Base-by-base conservation (phyloP, 2,329 filamentous ascomycete species). In the Pseudocercospora pini-densiflorae region DNA sequence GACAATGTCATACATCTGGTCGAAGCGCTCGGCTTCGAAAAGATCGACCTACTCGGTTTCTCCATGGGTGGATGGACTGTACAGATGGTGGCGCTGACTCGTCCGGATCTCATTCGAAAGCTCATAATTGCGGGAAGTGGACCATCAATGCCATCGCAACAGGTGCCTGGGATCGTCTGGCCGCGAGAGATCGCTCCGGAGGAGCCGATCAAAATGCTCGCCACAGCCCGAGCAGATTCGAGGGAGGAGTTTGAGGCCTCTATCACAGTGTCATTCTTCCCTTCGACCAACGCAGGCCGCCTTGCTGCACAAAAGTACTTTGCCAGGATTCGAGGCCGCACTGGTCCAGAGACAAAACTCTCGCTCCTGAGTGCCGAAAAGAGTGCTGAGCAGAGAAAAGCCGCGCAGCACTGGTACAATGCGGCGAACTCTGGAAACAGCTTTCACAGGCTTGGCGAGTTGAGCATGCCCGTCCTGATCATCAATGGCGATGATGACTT, bases 1-100 rank as follows among this genome's bases (percentile, higher is more conserved):
- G 69, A 70, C 49, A 68, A 66, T 55, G 72, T 72, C 47, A 73
- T 70, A 47, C 59, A 64, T 12, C 71, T 81, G 33, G 64, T 79
- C 10, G 24, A 62, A 0, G 73, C 76, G 2, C 66, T 82, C 14
- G 61, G 62, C 1, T 68, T 83, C n/a, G 33, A 63, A 0, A 71
- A 80, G 59, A 75, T 81, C 55, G 83, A 86, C 64, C 68, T 86
- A 7, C 63, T 86, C 47, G 84, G 84, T 1, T 86, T 83, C 72
- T 84, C 81, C 9, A 83, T 86, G 79, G 63, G 63, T 33, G 63
- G 58, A 5, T 66, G 31, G 24, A 58, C 54, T n/a, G 53, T 58
- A 12, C 63, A 66, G 53, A 55, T 66, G 47, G 53, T 66, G 0
- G 63, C 63, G 14, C 29, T 66, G 27, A 66, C 60, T 10, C 23